phyloP scores from a whole-genome alignment of 768 basidiomycete genomes.

The Tricholomella constricta region DNA sequence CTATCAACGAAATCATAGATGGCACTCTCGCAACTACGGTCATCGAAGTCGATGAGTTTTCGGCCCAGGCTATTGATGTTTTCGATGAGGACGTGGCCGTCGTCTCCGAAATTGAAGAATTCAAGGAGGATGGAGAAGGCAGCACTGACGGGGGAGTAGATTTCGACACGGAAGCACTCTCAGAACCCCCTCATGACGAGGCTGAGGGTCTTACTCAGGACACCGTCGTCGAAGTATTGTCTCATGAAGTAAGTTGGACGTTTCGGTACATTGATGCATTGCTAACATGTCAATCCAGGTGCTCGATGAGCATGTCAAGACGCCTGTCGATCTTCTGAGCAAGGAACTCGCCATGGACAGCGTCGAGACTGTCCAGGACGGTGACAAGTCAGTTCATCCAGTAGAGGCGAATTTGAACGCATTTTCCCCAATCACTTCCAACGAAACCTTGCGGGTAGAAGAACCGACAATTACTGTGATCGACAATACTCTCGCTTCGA shows the following conservation, averaged over 20 bases:
- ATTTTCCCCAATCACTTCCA: neutral
- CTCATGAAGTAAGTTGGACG: slow-evolving; percentile 6
- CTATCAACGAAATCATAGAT: neutral
- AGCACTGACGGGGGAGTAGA: slow-evolving; percentile 17
- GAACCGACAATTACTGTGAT: neutral
- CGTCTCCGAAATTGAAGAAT: neutral
- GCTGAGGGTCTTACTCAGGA: neutral
- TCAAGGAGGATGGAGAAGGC: neutral
- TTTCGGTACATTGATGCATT: neutral
- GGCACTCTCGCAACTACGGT: neutral
- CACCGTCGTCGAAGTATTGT: neutral
- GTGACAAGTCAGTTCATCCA: neutral
- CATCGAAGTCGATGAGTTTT: neutral
- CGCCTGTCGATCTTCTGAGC: neutral
- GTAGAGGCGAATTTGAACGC: neutral
- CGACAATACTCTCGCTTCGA: neutral
- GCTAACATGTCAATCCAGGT: slow-evolving; percentile 2
- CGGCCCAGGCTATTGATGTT: neutral
- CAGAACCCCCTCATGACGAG: neutral
- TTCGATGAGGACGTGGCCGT: neutral
- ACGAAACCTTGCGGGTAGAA: neutral
- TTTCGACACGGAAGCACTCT: slow-evolving; percentile 6
- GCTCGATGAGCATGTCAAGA: neutral
- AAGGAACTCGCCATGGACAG: neutral
- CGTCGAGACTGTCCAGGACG: neutral